Conservation (phyloP, 768 basidiomycete genomes). For the Pulveroboletus sp. region DNA sequence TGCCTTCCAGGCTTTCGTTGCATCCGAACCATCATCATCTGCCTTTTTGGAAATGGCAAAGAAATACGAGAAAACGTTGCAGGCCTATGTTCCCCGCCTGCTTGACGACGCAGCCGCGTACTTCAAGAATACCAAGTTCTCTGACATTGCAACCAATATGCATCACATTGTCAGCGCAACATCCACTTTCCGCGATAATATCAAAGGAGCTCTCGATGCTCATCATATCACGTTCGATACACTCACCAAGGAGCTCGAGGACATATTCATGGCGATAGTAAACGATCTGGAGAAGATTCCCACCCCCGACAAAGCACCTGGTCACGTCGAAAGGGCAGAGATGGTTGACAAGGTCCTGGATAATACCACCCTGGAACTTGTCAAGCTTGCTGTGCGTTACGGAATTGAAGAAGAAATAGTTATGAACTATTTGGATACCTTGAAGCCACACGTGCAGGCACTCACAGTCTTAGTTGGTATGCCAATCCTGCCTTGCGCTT, state of each 20-base stretch:
- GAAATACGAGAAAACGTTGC: neutral
- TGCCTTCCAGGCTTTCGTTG: neutral
- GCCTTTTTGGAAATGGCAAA: conserved; percentile 12
- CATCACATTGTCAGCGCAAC: conserved; percentile 10
- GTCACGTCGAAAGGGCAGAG: conserved; percentile 1
- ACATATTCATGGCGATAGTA: conserved; percentile 1
- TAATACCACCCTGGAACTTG: conserved; percentile 1
- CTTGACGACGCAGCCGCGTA: neutral
- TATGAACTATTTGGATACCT: neutral
- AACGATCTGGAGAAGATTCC: conserved; percentile 2
- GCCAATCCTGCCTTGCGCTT: neutral
- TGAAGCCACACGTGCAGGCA: conserved; percentile 5
- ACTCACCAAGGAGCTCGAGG: conserved; percentile 11
- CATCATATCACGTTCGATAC: conserved; percentile 4
- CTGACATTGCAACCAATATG: conserved; percentile 1
- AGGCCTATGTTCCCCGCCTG: conserved; percentile 1
- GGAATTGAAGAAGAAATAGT: conserved; percentile 7
- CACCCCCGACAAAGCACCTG: neutral
- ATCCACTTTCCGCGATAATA: conserved; percentile 8
- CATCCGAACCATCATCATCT: neutral
- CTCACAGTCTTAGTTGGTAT: conserved; percentile 12
- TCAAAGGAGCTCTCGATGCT: conserved; percentile 5
- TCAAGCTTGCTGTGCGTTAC: neutral
- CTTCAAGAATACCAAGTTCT: conserved; percentile 7
- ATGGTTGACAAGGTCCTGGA: conserved; percentile 7